Evolutionary conservation across 768 basidiomycete genomes (phyloP).

Genomic region (Epithele typhae): DNA sequence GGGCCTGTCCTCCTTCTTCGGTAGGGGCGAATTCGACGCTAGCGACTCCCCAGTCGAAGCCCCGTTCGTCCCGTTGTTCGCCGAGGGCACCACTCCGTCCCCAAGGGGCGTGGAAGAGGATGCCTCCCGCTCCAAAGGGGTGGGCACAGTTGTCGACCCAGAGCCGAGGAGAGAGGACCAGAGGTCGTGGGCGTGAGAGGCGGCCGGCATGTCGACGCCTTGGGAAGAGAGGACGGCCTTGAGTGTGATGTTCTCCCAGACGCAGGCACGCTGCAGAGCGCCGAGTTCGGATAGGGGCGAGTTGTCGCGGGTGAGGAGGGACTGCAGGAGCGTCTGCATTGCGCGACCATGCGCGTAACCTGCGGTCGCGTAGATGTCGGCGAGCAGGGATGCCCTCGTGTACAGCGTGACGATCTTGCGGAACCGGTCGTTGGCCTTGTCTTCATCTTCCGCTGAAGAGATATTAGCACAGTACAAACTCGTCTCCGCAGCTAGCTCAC

Average conservation of each 20-base stretch:
- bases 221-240: constrained; percentile 46
- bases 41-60: constrained; percentile 16
- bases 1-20: constrained; percentile 39
- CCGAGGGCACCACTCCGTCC: constrained; percentile 14
- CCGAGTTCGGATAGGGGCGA: constrained; percentile 70
- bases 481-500: constrained; percentile 3
- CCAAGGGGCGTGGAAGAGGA: constrained; percentile 25
- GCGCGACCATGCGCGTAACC: constrained; percentile 79
- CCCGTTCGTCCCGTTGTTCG: constrained; percentile 29
- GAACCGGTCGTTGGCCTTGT: constrained; percentile 59
- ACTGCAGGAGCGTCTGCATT: constrained; percentile 69
- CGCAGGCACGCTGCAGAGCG: constrained; percentile 70
- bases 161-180: neutral
- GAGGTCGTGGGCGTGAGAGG: constrained; percentile 1
- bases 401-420: constrained; percentile 70
- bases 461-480: neutral
- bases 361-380: constrained; percentile 82
- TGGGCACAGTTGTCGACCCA: neutral
- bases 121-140: neutral
- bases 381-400: constrained; percentile 76
- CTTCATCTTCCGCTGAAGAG: constrained; percentile 34
- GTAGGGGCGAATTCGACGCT: constrained; percentile 16
- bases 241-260: constrained; percentile 85
- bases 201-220: constrained; percentile 8
- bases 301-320: constrained; percentile 55